phyloP scores from a whole-genome alignment of 2,329 filamentous ascomycete genomes.

The Cryphonectria nitschkei region DNA sequence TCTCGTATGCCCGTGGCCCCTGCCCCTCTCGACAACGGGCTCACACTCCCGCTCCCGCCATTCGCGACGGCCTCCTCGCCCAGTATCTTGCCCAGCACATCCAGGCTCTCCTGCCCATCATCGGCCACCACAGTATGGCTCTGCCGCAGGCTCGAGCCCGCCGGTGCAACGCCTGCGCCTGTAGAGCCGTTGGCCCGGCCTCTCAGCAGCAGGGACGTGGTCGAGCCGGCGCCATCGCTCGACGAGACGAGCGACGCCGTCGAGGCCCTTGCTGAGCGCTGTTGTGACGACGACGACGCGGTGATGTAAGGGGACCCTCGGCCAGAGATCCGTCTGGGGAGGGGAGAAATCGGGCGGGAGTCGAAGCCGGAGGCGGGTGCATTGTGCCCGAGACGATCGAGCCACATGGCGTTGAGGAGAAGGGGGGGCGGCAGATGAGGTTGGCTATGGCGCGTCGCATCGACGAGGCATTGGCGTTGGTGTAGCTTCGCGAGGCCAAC shows the following conservation, averaged over 20 bases:
- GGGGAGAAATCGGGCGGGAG: slow-evolving; percentile 27
- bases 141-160: slow-evolving; percentile 59
- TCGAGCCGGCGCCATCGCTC: slow-evolving; percentile 54
- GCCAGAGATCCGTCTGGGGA: slow-evolving; percentile 25
- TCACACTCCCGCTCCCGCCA: not conserved
- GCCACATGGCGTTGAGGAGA: slow-evolving; percentile 27
- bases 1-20: slow-evolving; percentile 43
- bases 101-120: slow-evolving; percentile 63
- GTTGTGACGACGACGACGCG: slow-evolving; percentile 18
- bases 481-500: not conserved
- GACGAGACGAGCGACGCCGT: slow-evolving; percentile 62
- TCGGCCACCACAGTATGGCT: slow-evolving; percentile 36
- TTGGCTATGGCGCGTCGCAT: slow-evolving; percentile 5
- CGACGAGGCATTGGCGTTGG: slow-evolving; percentile 1
- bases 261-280: slow-evolving; percentile 55
- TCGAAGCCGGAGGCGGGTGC: slow-evolving; percentile 21
- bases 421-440: slow-evolving; percentile 11
- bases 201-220: slow-evolving; percentile 60
- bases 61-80: slow-evolving; percentile 33
- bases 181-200: slow-evolving; percentile 40
- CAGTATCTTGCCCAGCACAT: slow-evolving; percentile 24
- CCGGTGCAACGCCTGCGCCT: slow-evolving; percentile 38
- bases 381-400: slow-evolving; percentile 26
- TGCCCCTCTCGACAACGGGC: not conserved
- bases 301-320: slow-evolving; percentile 26